Evolutionary conservation across 1,284 basidiomycete genomes (phyloP), one percentile per base, ranked within the genome.

Genomic region (Ustilago tritici): DNA sequence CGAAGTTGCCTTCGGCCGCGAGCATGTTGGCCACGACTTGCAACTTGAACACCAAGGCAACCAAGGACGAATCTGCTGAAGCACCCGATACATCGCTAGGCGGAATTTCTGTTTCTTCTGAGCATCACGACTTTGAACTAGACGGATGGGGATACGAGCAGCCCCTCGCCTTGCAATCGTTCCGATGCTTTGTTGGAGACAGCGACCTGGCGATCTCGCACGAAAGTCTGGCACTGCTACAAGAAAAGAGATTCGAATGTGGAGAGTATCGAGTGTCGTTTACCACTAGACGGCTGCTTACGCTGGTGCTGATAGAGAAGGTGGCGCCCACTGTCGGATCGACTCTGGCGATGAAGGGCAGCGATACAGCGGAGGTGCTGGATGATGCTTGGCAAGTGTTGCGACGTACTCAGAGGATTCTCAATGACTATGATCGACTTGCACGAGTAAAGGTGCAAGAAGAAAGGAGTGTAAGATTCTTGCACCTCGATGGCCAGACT

Each of bases 111-210:
- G 53, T 70, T 6, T 64, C 57, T 28, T 76, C 74, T n/a, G 56
- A 70, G 40, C 73, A 79, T 49, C 77, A 79, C 49, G 73, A 79
- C 40, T 76, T 76, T 56, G 77, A 79, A 40, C 63, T 79, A 6
- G 77, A 79, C 31, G 77, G 77, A 23, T 79, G 77, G 77, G 77
- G 77, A 17, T 17, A 67, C 28, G 77, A 79, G 60, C 34, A 60
- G 43, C 69, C 77, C 17, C 31, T n/a, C 14, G 41, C 61, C 0
- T 76, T 76, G 34, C 58, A 76, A 34, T 64, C 43, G 5, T 67
- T 79, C 36, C 58, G 61, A n/a, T 69, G 63, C 56, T 76, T 55
- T 41, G 59, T 76, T 0, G 63, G 60, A 1, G 53, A 63, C 6
- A 57, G 61, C 38, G 68, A 78, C 12, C 34, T 56, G 19, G 47